Base-by-base conservation (phyloP, 2,329 filamentous ascomycete species). In the Amauroascus niger region DNA sequence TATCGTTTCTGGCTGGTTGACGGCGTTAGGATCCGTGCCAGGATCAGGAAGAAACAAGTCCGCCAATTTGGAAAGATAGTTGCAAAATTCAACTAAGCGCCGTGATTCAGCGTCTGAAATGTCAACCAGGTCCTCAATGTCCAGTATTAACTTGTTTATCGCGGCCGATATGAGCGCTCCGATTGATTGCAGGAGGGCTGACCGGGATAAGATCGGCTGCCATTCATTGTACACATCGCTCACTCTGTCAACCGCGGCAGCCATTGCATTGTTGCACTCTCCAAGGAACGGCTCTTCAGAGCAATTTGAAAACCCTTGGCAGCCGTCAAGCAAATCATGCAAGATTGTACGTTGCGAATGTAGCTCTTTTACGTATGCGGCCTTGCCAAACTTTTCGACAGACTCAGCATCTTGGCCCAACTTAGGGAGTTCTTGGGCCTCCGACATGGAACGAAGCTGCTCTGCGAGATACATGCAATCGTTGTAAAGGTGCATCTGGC, bases 401-500 rank as follows among this genome's bases (percentile, higher is more conserved):
- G 74, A 70, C 54, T 76, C 74, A 54, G 80, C 71, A 60, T 83
- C 80, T 13, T 71, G 61, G 30, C 74, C 71, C n/a, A 83, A 67
- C 33, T 73, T 74, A 1, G 78, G 64, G n/a, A 73, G 62, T 26
- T 71, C 65, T 57, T 76, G 71, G 32, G 74, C 66, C n/a, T 70
- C 65, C 11, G 75, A 66, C 53, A 82, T 69, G 8, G 67, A 60
- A 14, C 74, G 73, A 13, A 84, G 68, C 53, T 74, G 73, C 56
- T 79, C 76, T 2, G 78, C 75, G 3, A 84, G 71, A 54, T 79
- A 79, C 43, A 76, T 70, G 57, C 78, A 76, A 64, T 84, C 81
- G 61, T 84, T 84, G 69, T 84, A 84, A 44, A 83, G 74, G 51
- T 81, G 76, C 75, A 84, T 82, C 60, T 81, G 78, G 6, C 79